Conservation (phyloP, 1,284 basidiomycete genomes). For the Cutaneotrichosporon sp. region DNA sequence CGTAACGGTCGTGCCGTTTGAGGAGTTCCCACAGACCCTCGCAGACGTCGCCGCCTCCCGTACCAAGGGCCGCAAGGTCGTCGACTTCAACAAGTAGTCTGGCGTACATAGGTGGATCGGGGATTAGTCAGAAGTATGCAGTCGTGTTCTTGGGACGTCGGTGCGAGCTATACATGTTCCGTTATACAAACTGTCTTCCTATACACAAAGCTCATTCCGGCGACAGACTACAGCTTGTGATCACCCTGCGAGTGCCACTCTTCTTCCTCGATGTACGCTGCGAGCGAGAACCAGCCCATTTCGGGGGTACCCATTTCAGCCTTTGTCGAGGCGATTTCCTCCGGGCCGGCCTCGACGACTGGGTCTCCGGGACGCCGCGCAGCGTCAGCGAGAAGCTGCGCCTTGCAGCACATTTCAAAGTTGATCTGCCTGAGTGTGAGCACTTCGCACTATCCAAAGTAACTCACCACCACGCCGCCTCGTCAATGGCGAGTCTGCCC, state of each 20-base stretch:
- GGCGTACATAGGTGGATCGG: too few relatives aligned
- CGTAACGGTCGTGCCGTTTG: conserved; percentile 13
- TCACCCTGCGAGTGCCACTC: conserved; percentile 31
- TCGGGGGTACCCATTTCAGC: conserved; percentile 37
- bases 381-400: conserved; percentile 39
- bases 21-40: conserved; percentile 15
- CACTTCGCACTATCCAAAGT: background rate
- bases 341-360: conserved; percentile 26
- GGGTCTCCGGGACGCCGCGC: conserved; percentile 28
- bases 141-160: too few relatives aligned
- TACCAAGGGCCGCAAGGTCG: conserved; percentile 15
- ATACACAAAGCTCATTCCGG: background rate
- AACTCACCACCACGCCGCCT: conserved; percentile 44
- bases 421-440: conserved; percentile 33
- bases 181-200: too few relatives aligned
- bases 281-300: conserved; percentile 43
- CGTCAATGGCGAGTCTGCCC: conserved; percentile 36
- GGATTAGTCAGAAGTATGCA: too few relatives aligned
- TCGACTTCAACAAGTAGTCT: conserved; percentile 45
- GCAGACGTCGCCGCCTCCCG: conserved; percentile 9
- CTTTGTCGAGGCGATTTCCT: conserved; percentile 34
- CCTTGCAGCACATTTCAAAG: conserved; percentile 41
- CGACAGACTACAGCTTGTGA: conserved; percentile 24
- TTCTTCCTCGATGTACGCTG: conserved; percentile 39
- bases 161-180: too few relatives aligned